Percentiles rank a stretch among this genome's conserved stretches.
These are phyloP conservation scores for Neoboletus magnificus DNA, from an alignment of 768 basidiomycete species.

Conservation along the genomic window DNA sequence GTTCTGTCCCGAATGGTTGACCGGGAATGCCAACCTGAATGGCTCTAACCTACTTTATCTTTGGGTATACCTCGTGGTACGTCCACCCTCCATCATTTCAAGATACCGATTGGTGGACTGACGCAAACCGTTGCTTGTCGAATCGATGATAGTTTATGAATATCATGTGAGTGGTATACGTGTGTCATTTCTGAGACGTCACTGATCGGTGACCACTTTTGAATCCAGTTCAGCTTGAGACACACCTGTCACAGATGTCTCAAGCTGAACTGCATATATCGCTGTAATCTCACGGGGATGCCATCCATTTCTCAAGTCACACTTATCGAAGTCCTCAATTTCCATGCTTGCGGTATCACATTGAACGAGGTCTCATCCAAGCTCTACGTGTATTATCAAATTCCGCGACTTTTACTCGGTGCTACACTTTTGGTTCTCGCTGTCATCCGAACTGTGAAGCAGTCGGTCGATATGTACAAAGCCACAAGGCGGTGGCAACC, in stretches of 20 bases:
- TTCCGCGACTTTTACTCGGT: neutral
- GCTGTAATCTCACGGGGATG: no score
- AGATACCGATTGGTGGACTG: neutral
- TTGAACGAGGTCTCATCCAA: neutral
- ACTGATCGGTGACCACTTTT: neutral
- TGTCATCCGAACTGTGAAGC: neutral
- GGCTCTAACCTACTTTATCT: slow-evolving; percentile 67
- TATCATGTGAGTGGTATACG: slow-evolving; percentile 52
- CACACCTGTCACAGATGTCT: no score
- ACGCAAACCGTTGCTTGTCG: neutral
- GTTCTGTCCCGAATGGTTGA: slow-evolving; percentile 84
- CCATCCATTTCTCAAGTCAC: no score
- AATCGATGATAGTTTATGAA: slow-evolving; percentile 70
- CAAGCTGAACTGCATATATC: no score
- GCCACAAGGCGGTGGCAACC: slow-evolving; percentile 2
- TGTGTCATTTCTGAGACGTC: neutral
- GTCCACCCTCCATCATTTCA: slow-evolving; percentile 32
- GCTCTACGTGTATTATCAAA: neutral
- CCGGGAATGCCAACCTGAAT: slow-evolving; percentile 66
- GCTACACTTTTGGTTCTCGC: neutral
- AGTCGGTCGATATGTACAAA: neutral
- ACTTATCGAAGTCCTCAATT: no score
- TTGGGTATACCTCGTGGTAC: slow-evolving; percentile 78
- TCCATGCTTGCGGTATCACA: neutral
- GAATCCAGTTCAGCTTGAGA: no score